Conservation (phyloP, 345 rosid genomes). For the Turnera subulata region DNA sequence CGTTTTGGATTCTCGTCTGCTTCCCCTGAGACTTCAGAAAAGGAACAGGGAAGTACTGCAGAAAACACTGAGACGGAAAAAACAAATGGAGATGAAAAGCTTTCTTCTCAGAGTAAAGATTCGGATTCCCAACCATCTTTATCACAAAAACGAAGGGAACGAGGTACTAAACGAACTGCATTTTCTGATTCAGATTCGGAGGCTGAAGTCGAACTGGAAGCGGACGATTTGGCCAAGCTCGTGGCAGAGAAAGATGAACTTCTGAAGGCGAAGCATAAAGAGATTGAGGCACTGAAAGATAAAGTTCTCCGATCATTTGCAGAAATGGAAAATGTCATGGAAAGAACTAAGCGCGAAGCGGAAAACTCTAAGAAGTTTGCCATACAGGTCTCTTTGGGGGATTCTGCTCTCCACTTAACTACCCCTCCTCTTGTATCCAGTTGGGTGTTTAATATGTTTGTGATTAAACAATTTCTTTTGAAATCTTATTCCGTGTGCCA, state of each 20-base stretch:
- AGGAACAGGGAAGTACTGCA: slow-evolving; percentile 34
- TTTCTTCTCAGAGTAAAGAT: slow-evolving; percentile 15
- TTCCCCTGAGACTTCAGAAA: slow-evolving; percentile 47
- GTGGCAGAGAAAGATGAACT: slow-evolving; percentile 73
- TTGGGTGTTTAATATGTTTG: neutral
- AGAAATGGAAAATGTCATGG: slow-evolving; percentile 87
- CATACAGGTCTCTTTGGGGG: slow-evolving; percentile 47
- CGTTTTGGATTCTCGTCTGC: slow-evolving; percentile 64
- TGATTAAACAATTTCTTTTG: slow-evolving; percentile 2
- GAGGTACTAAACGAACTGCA: slow-evolving; percentile 36
- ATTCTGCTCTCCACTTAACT: neutral
- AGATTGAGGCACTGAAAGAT: slow-evolving; percentile 64
- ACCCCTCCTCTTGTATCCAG: neutral
- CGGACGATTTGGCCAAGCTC: slow-evolving; percentile 72
- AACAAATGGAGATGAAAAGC: slow-evolving; percentile 25
- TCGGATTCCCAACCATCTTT: slow-evolving; percentile 23
- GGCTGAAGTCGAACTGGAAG: slow-evolving; percentile 52
- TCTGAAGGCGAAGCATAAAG: slow-evolving; percentile 56
- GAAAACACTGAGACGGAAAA: slow-evolving; percentile 22
- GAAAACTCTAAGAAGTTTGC: slow-evolving; percentile 87
- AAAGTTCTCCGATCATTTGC: slow-evolving; percentile 69
- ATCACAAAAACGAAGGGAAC: slow-evolving; percentile 35
- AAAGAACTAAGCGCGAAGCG: slow-evolving; percentile 80
- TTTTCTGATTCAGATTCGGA: slow-evolving; percentile 69
- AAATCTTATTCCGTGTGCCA: neutral